Evolutionary conservation across 768 basidiomycete genomes (phyloP).

Genomic region (Lentinula raphanica): DNA sequence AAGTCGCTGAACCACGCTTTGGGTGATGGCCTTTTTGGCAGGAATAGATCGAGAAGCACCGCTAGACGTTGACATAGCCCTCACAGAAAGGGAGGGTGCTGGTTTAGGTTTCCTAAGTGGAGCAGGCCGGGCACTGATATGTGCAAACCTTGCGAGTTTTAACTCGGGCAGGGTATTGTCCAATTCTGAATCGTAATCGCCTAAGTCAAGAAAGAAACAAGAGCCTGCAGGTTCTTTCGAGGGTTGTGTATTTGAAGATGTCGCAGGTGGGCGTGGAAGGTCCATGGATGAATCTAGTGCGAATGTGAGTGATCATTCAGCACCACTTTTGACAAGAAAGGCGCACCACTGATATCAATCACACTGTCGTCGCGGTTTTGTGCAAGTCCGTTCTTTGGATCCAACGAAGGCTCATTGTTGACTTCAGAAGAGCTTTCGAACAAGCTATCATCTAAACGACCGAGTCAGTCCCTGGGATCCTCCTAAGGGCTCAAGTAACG

Average conservation of each 20-base stretch:
- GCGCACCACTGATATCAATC: constrained; percentile 9
- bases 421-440: neutral
- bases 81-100: neutral
- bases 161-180: neutral
- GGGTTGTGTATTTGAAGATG: neutral
- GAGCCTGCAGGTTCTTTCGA: neutral
- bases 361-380: neutral
- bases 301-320: neutral
- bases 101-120: neutral
- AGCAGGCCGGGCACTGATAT: neutral
- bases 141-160: neutral
- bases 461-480: neutral
- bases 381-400: neutral
- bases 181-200: constrained; percentile 4
- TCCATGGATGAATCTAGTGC: constrained; percentile 1
- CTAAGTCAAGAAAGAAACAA: neutral
- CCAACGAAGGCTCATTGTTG: neutral
- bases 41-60: neutral
- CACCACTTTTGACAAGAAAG: neutral
- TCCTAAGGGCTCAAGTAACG: neutral
- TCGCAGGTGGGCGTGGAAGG: neutral
- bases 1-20: neutral
- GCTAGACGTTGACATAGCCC: neutral
- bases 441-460: neutral
- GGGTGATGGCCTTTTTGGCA: neutral